Evolutionary conservation across 331 rosid species (phyloP).

Genomic region (Quercus tomentella): DNA sequence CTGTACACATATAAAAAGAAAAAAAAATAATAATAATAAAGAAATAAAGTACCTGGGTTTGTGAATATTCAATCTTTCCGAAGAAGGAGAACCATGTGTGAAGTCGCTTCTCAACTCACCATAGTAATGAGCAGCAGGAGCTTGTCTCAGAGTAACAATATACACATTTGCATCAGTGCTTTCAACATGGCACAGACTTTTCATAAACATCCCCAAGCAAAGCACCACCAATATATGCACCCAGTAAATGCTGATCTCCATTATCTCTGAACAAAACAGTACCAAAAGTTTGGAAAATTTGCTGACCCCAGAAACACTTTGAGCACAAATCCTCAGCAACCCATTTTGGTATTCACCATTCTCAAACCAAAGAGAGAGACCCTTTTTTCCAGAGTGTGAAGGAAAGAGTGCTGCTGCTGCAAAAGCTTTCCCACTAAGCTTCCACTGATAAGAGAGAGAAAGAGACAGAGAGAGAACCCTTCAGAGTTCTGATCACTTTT

Average conservation of each 20-base stretch:
- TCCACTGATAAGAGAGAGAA: neutral
- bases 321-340: slow-evolving; percentile 31
- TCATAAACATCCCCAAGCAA: slow-evolving; percentile 37
- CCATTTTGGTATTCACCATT: slow-evolving; percentile 33
- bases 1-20: neutral
- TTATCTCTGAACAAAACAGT: slow-evolving; percentile 17
- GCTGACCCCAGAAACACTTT: neutral
- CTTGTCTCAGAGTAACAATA: slow-evolving; percentile 70
- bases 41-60: slow-evolving; percentile 51
- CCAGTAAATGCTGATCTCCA: slow-evolving; percentile 42
- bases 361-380: slow-evolving; percentile 12
- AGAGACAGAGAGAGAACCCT: no score
- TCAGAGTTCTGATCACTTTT: slow-evolving; percentile 14
- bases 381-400: slow-evolving; percentile 5
- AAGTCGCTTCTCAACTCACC: slow-evolving; percentile 44
- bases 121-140: slow-evolving; percentile 55
- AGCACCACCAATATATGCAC: slow-evolving; percentile 35
- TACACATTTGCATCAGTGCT: slow-evolving; percentile 58
- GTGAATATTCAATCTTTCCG: slow-evolving; percentile 46
- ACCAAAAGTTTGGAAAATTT: neutral
- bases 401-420: neutral
- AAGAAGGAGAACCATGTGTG: slow-evolving; percentile 35
- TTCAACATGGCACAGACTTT: slow-evolving; percentile 44
- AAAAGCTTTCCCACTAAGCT: slow-evolving; percentile 18
- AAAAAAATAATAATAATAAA: neutral